These are phyloP conservation scores for Paramecium tetraurelia DNA, from an alignment of 73 alveolate species.

Conservation along the genomic window DNA sequence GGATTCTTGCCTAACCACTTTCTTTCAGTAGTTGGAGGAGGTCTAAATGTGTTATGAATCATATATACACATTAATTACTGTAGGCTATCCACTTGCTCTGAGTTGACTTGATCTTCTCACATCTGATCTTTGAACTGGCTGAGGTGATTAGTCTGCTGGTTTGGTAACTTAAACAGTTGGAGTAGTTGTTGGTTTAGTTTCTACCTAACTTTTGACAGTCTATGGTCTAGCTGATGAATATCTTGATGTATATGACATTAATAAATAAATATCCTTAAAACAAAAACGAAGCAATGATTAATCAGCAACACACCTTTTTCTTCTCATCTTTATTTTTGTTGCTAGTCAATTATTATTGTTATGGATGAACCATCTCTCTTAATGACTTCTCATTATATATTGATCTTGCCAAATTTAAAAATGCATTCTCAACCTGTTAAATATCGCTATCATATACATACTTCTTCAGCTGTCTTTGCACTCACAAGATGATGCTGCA, in stretches of 20 bases:
- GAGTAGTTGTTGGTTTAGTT: neutral
- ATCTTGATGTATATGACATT: constrained; percentile 41
- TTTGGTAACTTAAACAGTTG: neutral
- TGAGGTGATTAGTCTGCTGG: neutral
- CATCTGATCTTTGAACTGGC: neutral
- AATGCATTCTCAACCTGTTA: neutral
- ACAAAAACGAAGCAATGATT: neutral
- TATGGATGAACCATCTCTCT: neutral
- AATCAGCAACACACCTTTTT: neutral
- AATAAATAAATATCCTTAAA: neutral
- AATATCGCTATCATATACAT: neutral
- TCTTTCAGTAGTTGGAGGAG: neutral
- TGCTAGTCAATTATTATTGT: neutral
- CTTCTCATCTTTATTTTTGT: neutral
- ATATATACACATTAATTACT: neutral
- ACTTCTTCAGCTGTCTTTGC: constrained; percentile 14
- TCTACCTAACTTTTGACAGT: neutral
- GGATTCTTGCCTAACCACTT: constrained; percentile 38
- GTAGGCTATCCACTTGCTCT: neutral
- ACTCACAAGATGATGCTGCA: neutral
- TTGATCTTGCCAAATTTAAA: neutral
- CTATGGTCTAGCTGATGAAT: constrained; percentile 33
- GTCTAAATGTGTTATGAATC: neutral
- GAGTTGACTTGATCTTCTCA: neutral
- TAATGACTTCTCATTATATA: neutral